Conservation (phyloP, 1,284 basidiomycete species). For the Puccinia coronata region DNA sequence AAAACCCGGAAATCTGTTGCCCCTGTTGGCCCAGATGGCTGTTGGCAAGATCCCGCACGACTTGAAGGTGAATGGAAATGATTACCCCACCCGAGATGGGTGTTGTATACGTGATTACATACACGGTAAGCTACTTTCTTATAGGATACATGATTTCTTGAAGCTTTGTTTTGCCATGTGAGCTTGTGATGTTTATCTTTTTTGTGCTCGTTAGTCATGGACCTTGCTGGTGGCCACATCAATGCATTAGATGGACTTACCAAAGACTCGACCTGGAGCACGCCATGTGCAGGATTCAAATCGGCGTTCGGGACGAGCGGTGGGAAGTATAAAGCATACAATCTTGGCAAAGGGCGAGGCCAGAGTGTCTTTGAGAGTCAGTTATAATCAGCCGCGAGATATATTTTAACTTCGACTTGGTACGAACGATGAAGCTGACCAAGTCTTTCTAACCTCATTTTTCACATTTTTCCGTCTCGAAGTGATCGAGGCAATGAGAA, state of each 20-base stretch:
- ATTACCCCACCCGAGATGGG: conserved; percentile 95
- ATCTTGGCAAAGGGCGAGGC: conserved; percentile 89
- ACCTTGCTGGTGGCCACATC: conserved; percentile 89
- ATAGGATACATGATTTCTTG: neutral
- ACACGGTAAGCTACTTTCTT: conserved; percentile 63
- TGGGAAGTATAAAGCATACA: conserved; percentile 84
- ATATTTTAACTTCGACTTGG: neutral
- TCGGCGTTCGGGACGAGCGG: conserved; percentile 59
- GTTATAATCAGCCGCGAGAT: neutral
- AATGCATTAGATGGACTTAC: conserved; percentile 83
- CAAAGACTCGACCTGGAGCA: conserved; percentile 64
- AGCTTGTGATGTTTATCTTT: neutral
- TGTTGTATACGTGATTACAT: conserved; percentile 98
- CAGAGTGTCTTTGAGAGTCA: conserved; percentile 76
- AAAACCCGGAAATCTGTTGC: conserved; percentile 90
- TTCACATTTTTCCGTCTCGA: neutral
- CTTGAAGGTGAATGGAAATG: conserved; percentile 93
- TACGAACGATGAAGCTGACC: neutral
- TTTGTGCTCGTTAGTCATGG: conserved; percentile 66
- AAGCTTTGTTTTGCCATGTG: neutral
- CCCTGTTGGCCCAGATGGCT: conserved; percentile 92
- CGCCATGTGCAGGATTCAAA: conserved; percentile 56
- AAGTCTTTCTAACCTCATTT: conserved; percentile 62
- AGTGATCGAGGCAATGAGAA: conserved; percentile 83
- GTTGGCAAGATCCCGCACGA: conserved; percentile 80